These are phyloP conservation scores for Pilobolus umbonatus DNA, from an alignment of 192 early-diverging fungal species.

Conservation along the genomic window DNA sequence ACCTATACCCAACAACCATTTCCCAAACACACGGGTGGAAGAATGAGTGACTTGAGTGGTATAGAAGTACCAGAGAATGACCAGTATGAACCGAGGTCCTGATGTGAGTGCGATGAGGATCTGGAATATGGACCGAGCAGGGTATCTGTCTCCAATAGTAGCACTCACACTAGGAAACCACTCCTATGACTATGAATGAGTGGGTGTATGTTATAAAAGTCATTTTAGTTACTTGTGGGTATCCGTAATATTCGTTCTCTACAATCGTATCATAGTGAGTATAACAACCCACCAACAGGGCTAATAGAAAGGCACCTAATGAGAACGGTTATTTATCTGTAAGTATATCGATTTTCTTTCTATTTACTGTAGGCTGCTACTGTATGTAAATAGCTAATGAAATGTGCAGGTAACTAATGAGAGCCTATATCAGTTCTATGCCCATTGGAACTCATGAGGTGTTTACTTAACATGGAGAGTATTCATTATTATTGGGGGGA, in stretches of 20 bases:
- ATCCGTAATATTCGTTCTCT: conserved; percentile 68
- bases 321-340: not conserved
- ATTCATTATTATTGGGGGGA: too few species aligned
- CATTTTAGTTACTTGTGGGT: conserved; percentile 50
- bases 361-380: conserved; percentile 19
- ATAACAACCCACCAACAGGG: conserved; percentile 61
- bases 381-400: conserved; percentile 14
- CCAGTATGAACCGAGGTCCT: conserved; percentile 43
- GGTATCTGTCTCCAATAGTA: conserved; percentile 74
- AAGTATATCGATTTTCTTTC: not conserved
- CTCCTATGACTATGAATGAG: conserved; percentile 29
- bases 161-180: conserved; percentile 82
- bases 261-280: conserved; percentile 78
- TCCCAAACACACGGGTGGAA: conserved; percentile 12
- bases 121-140: conserved; percentile 68
- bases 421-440: too few species aligned
- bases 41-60: conserved; percentile 16
- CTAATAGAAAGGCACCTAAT: conserved; percentile 59
- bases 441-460: too few species aligned
- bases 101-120: conserved; percentile 67
- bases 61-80: conserved; percentile 42
- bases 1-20: conserved; percentile 37
- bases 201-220: not conserved
- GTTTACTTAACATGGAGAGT: too few species aligned
- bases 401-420: conserved; percentile 14